These are phyloP conservation scores for Coemansia sp. DNA, from an alignment of 192 early-diverging fungal genomes.

Conservation along the genomic window DNA sequence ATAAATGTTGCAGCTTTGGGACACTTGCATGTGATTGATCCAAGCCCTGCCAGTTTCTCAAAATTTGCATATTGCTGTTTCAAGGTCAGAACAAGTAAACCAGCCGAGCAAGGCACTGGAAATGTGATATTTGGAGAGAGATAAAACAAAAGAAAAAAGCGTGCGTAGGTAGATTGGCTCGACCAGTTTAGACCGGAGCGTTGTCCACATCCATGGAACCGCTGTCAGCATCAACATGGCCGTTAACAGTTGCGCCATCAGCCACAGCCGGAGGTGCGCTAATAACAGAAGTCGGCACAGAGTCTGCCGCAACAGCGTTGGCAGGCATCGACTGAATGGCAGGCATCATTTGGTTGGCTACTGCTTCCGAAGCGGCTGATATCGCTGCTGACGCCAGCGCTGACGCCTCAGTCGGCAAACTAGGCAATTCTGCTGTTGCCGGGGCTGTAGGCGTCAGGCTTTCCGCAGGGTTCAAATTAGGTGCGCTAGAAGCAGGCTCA, in stretches of 20 bases:
- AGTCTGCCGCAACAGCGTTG: not conserved
- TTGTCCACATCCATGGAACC: constrained; percentile 15
- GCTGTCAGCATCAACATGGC: not conserved
- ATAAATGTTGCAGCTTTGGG: not conserved
- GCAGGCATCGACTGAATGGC: not conserved
- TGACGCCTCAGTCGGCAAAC: not conserved
- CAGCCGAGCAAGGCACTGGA: not conserved
- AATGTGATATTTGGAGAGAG: not conserved
- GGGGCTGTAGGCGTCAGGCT: not conserved
- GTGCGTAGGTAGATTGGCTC: constrained; percentile 1
- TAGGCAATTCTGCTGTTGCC: not conserved
- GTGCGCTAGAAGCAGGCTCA: not conserved
- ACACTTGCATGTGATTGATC: not conserved
- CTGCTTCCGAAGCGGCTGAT: constrained; percentile 1
- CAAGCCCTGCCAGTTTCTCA: not conserved
- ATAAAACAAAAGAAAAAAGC: not conserved
- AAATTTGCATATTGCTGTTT: not conserved
- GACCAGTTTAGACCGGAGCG: not conserved
- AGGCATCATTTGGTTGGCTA: not conserved
- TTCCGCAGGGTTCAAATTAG: not conserved
- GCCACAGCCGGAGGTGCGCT: not conserved
- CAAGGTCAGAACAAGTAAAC: not conserved
- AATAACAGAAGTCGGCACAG: not conserved
- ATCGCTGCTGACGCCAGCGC: constrained; percentile 1
- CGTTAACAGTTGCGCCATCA: not conserved